These are phyloP conservation scores for Erigeron canadensis DNA, from an alignment of 129 eudicot genomes.

Conservation along the genomic window DNA sequence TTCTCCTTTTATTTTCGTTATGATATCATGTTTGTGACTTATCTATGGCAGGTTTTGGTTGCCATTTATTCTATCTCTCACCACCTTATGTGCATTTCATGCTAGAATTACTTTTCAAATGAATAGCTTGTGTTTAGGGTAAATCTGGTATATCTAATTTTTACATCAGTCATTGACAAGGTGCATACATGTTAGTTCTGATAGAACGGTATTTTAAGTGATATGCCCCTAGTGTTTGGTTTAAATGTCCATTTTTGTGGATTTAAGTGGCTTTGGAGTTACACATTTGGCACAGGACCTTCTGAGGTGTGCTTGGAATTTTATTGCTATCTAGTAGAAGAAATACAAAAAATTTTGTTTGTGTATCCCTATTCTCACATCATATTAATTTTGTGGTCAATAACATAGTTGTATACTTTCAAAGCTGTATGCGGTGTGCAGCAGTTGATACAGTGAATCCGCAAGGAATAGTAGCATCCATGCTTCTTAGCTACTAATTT, in stretches of 20 bases:
- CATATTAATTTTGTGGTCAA: conserved; percentile 16
- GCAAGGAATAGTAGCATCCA: background rate
- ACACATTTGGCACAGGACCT: conserved; percentile 14
- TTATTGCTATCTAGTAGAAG: background rate
- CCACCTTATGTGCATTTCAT: conserved; percentile 2
- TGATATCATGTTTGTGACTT: conserved; percentile 5
- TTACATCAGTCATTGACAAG: conserved; percentile 10
- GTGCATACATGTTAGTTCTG: conserved; percentile 10
- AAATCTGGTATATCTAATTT: conserved; percentile 4
- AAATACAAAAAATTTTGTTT: background rate
- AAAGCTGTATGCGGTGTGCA: background rate
- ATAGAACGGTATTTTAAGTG: conserved; percentile 1
- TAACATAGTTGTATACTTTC: background rate
- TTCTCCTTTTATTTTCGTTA: background rate
- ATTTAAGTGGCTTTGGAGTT: background rate
- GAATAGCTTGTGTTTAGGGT: conserved; percentile 11
- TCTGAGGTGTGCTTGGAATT: background rate
- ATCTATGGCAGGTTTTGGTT: background rate
- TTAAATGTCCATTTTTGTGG: conserved; percentile 5
- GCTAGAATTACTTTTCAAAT: background rate
- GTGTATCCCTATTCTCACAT: background rate
- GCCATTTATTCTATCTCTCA: too few relatives aligned
- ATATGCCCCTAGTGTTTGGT: conserved; percentile 11
- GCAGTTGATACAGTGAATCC: background rate
- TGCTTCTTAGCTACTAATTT: background rate